Evolutionary conservation across 768 basidiomycete species (phyloP), one percentile per base, ranked within the genome.

Genomic region (Lepiota brunneoincarnata): DNA sequence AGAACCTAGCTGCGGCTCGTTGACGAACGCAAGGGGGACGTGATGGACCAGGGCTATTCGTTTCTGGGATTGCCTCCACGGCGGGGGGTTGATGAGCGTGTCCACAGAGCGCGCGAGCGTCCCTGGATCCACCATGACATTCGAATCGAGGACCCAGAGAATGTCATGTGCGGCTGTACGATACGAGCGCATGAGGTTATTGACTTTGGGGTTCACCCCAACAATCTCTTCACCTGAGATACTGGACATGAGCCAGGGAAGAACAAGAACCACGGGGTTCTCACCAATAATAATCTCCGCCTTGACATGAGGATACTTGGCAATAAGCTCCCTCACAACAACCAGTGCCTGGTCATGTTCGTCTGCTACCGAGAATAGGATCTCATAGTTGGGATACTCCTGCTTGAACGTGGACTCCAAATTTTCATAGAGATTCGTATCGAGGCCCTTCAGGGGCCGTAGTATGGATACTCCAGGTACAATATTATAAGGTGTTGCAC

Each of bases 141-240:
- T 96, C n/a, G 96, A 97, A 69, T 99, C 97, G 46, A 98, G 78
- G 26, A 98, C 89, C 95, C 95, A 99, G 46, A 98, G 73, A 45
- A 98, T 89, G 64, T 98, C 93, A 64, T 97, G 76, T 51, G 78
- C 72, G 0, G 96, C 97, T 64, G 82, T 73, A 41, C 77, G 76
- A 67, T 94, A 98, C 12, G 95, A 81, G 31, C 85, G 84, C 58
- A 94, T 78, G 43, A 99, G 86, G 69, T 98, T 98, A 75, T 98
- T 98, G 62, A 98, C 88, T 76, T 98, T 98, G 0, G 97, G 97
- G 61, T 99, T 99, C 23, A 92, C 85, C 4, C 96, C 95, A 17
- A 96, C 87, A 42, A 79, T 67, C 57, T 90, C 85, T 63, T 91
- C 87, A 44, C 93, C 93, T 93, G 59, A 4, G 41, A 34, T 45